phyloP scores from a whole-genome alignment of 768 basidiomycete species.

The Hemileccinum rubropunctum region DNA sequence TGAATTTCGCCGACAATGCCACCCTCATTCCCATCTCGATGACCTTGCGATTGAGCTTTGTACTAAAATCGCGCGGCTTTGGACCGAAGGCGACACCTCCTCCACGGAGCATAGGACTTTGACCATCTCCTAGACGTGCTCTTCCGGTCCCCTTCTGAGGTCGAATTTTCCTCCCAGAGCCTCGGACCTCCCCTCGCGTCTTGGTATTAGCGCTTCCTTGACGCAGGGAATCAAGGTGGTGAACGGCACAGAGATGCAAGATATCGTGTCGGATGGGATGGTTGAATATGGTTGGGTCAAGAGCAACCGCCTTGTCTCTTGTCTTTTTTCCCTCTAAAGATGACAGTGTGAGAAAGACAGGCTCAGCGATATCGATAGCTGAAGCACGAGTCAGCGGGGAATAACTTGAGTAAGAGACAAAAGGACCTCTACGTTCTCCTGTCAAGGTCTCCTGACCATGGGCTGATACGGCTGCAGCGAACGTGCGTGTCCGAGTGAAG shows the following conservation, averaged over 20 bases:
- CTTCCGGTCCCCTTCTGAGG: constrained; percentile 89
- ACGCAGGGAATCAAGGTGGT: constrained; percentile 84
- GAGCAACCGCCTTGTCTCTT: constrained; percentile 50
- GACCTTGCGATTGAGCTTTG: constrained; percentile 90
- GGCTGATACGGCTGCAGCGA: constrained; percentile 8
- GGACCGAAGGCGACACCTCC: constrained; percentile 94
- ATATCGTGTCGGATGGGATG: constrained; percentile 90
- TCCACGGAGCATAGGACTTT: constrained; percentile 83
- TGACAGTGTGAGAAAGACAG: constrained; percentile 62
- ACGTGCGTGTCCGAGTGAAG: constrained; percentile 7
- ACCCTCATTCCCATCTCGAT: constrained; percentile 91
- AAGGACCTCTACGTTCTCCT: constrained; percentile 16
- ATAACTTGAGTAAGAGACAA: constrained; percentile 3
- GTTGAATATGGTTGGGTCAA: constrained; percentile 81
- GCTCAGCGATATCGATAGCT: constrained; percentile 42
- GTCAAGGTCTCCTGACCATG: background rate
- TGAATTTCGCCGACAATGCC: constrained; percentile 80
- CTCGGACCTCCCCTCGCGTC: constrained; percentile 85
- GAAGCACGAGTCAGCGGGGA: constrained; percentile 4
- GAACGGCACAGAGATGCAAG: constrained; percentile 86
- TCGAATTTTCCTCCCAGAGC: constrained; percentile 85
- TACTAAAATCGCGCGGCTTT: constrained; percentile 88
- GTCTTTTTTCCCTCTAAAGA: constrained; percentile 47
- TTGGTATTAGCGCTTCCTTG: constrained; percentile 92
- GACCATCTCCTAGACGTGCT: constrained; percentile 87